phyloP scores from a whole-genome alignment of 2,329 filamentous ascomycete species.

The Cladosporium sp. region DNA sequence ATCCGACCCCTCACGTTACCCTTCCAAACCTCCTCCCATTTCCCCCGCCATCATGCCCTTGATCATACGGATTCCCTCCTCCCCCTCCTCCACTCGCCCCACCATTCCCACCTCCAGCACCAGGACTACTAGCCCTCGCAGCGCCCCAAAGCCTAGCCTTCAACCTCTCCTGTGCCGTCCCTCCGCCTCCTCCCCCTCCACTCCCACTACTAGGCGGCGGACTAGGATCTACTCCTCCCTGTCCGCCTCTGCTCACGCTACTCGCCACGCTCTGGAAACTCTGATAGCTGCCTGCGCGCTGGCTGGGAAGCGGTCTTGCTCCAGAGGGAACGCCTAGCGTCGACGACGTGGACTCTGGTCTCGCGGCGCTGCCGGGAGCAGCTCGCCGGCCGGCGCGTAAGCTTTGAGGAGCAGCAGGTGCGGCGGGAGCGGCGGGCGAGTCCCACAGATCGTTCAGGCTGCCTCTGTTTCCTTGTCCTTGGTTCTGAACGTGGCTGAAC shows the following conservation, averaged over 20 bases:
- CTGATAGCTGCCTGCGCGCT: slow-evolving; percentile 72
- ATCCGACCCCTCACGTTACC: neutral
- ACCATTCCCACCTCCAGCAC: neutral
- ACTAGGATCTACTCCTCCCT: slow-evolving; percentile 28
- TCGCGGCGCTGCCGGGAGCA: slow-evolving; percentile 16
- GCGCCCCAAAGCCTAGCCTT: slow-evolving; percentile 68
- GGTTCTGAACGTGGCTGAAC: slow-evolving; percentile 8
- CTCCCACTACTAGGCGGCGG: slow-evolving; percentile 36
- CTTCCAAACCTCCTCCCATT: slow-evolving; percentile 1
- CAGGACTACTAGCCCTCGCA: slow-evolving; percentile 16
- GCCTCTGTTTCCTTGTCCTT: slow-evolving; percentile 38
- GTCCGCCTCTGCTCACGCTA: slow-evolving; percentile 31
- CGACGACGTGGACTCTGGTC: slow-evolving; percentile 27
- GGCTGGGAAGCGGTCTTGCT: slow-evolving; percentile 63
- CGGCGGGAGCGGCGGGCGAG: slow-evolving; percentile 30
- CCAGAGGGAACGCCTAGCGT: slow-evolving; percentile 16
- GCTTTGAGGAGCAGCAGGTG: slow-evolving; percentile 40
- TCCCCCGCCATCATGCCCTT: slow-evolving; percentile 18
- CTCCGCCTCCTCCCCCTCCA: slow-evolving; percentile 35
- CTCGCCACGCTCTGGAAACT: slow-evolving; percentile 37
- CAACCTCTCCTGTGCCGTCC: slow-evolving; percentile 73
- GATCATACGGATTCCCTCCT: slow-evolving; percentile 12
- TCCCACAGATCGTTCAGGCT: slow-evolving; percentile 60
- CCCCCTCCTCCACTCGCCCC: neutral
- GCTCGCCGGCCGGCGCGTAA: slow-evolving; percentile 32